These are phyloP conservation scores for Ophiostoma piceae DNA, from an alignment of 2,329 filamentous ascomycete species.

Conservation along the genomic window DNA sequence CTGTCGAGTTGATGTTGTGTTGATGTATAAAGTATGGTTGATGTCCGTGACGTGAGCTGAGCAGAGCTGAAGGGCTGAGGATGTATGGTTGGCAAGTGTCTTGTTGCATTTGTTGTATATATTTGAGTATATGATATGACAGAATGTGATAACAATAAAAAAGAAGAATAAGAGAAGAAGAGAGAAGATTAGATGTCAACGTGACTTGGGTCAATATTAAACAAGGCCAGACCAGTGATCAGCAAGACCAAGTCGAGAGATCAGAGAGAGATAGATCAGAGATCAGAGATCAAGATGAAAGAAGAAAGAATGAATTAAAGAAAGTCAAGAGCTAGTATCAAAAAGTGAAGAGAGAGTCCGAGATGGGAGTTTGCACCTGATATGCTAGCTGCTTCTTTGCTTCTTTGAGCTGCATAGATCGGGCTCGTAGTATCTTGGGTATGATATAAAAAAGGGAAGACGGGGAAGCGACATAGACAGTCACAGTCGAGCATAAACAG, in stretches of 20 bases:
- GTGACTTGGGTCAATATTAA: too few relatives aligned
- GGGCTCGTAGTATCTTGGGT: neutral
- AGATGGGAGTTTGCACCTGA: neutral
- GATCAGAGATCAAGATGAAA: neutral
- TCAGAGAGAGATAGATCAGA: neutral
- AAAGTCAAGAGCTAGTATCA: neutral
- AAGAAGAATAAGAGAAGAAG: neutral
- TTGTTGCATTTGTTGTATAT: neutral
- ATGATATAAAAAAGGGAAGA: too few relatives aligned
- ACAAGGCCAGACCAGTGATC: too few relatives aligned
- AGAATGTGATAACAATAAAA: constrained; percentile 7
- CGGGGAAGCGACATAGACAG: neutral
- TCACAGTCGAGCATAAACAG: too few relatives aligned
- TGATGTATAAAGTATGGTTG: too few relatives aligned
- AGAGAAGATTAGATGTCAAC: neutral
- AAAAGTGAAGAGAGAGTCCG: neutral
- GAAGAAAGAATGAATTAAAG: neutral
- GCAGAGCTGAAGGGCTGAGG: neutral
- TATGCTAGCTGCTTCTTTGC: neutral
- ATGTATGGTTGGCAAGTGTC: neutral
- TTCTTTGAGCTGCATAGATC: constrained; percentile 7
- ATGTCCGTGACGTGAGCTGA: neutral
- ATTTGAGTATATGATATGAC: neutral
- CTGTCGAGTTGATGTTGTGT: constrained; percentile 6
- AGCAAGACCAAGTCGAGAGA: too few relatives aligned